Conservation (phyloP, 495 filamentous ascomycete species). For the Podospora pseudoanserina region DNA sequence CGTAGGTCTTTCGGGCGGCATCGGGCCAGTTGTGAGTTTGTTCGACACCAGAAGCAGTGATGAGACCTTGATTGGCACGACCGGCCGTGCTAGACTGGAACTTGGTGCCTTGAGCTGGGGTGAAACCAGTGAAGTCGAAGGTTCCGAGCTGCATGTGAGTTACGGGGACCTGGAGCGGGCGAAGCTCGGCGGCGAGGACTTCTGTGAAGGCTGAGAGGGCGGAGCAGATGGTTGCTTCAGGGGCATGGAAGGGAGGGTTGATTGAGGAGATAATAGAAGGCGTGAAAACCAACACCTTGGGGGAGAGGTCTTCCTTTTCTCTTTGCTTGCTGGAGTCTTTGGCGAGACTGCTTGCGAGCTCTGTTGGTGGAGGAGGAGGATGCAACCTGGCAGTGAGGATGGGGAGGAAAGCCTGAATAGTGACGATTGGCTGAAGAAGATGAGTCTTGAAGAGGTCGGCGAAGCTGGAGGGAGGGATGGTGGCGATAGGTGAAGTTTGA, state of each 20-base stretch:
- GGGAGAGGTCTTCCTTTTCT: constrained; percentile 23
- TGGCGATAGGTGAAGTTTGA: constrained; percentile 73
- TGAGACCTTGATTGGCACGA: constrained; percentile 16
- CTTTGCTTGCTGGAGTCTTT: constrained; percentile 14
- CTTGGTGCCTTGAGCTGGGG: constrained; percentile 35
- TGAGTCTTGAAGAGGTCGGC: constrained; percentile 87
- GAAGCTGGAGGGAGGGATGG: constrained; percentile 75
- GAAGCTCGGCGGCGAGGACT: constrained; percentile 72
- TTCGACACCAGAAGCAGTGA: constrained; percentile 42
- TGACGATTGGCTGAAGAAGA: constrained; percentile 86
- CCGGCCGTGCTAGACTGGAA: neutral
- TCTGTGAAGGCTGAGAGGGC: constrained; percentile 77
- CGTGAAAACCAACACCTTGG: constrained; percentile 74
- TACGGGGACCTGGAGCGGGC: constrained; percentile 65
- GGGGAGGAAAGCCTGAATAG: constrained; percentile 80
- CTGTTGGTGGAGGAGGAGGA: constrained; percentile 24
- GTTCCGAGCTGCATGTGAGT: constrained; percentile 83
- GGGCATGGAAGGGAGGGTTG: constrained; percentile 75
- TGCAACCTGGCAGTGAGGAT: constrained; percentile 50
- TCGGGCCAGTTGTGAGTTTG: constrained; percentile 67
- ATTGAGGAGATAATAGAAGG: constrained; percentile 81
- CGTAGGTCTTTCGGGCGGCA: constrained; percentile 50
- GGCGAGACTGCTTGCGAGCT: constrained; percentile 40
- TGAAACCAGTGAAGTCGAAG: constrained; percentile 62
- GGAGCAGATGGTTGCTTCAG: constrained; percentile 72